phyloP scores from a whole-genome alignment of 176 grass and related monocot genomes.

The Triticum urartu region DNA sequence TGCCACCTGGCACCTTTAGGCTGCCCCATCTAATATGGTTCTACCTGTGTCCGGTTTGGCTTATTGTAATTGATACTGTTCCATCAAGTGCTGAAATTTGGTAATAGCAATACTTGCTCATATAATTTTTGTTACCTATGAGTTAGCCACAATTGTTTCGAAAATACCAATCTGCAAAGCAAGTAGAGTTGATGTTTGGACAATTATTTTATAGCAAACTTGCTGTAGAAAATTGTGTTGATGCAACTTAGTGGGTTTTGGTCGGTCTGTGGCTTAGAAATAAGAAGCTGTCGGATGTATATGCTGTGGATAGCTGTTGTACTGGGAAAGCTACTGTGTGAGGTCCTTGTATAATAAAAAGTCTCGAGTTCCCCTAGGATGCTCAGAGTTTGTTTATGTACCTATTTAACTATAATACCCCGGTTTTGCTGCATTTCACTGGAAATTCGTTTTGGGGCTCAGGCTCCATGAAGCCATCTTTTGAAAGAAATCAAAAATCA shows the following conservation, averaged over 20 bases:
- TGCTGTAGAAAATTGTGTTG: not conserved
- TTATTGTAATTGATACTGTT: not conserved
- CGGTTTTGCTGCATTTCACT: too few species aligned
- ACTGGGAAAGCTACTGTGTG: too few species aligned
- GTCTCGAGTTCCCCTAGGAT: too few species aligned
- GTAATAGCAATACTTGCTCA: not conserved
- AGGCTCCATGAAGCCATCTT: too few species aligned
- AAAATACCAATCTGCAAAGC: not conserved
- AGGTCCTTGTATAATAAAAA: too few species aligned
- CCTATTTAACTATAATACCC: too few species aligned
- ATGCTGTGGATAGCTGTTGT: too few species aligned
- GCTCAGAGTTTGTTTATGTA: too few species aligned
- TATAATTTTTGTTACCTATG: not conserved
- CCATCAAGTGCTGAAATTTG: not conserved
- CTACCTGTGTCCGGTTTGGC: not conserved
- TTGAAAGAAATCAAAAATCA: too few species aligned
- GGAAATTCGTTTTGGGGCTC: too few species aligned
- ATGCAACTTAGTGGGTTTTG: not conserved
- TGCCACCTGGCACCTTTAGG: not conserved
- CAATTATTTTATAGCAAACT: not conserved
- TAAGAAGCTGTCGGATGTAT: too few species aligned
- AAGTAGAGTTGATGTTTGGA: not conserved
- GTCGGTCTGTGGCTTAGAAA: too few species aligned
- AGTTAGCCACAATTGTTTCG: not conserved
- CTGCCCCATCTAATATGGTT: not conserved